A percentile compares a stretch with the other conserved stretches of the same genome.
phyloP scores from a whole-genome alignment of 192 early-diverging fungal species.

The Podochytrium sp. region DNA sequence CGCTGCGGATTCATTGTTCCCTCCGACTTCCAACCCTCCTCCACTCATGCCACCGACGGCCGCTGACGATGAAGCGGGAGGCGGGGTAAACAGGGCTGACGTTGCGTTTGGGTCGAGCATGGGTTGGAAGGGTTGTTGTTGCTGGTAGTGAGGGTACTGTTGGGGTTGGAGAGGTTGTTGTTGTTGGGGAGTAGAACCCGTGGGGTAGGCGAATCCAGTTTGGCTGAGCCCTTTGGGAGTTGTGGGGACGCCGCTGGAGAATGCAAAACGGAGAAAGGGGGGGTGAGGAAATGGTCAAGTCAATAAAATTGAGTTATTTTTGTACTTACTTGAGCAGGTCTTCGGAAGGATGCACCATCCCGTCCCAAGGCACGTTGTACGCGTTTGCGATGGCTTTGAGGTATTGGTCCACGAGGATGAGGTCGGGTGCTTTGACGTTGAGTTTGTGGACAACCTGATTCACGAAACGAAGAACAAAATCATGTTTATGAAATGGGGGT shows the following conservation, averaged over 20 bases:
- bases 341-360: not conserved
- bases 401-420: slow-evolving; percentile 81
- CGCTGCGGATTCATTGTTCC: not conserved
- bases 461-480: not conserved
- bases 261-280: not conserved
- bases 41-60: not conserved
- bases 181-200: slow-evolving; percentile 38
- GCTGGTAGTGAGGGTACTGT: not conserved
- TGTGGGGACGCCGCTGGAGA: slow-evolving; percentile 27
- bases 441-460: slow-evolving; percentile 81
- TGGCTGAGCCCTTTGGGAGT: slow-evolving; percentile 33
- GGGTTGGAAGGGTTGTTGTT: not conserved
- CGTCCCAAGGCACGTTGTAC: slow-evolving; percentile 75
- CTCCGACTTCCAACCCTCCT: not conserved
- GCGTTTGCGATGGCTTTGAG: slow-evolving; percentile 86
- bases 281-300: not conserved
- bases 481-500: not conserved
- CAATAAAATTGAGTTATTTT: slow-evolving; percentile 2
- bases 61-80: not conserved
- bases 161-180: not conserved
- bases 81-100: not conserved
- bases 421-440: slow-evolving; percentile 75
- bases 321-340: slow-evolving; percentile 18
- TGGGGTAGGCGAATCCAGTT: slow-evolving; percentile 21
- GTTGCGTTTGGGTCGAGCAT: not conserved